Evolutionary conservation across 257 asterid species (phyloP).

Genomic region (Penstemon barbatus): DNA sequence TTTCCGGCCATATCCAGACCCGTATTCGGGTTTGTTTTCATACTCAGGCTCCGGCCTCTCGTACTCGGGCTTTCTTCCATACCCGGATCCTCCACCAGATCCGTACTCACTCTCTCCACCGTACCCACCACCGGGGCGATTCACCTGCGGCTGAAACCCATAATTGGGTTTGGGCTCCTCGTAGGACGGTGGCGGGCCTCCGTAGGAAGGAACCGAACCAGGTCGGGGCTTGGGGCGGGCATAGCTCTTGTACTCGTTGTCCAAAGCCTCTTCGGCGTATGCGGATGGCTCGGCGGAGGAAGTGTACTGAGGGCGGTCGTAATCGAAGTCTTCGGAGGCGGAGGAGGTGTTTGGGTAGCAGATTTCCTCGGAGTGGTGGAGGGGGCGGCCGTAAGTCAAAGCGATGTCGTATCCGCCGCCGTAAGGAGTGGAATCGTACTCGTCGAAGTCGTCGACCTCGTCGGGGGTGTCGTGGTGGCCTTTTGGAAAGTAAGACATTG

Average conservation of each 20-base stretch:
- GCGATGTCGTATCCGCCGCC: conserved; percentile 84
- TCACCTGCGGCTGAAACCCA: conserved; percentile 48
- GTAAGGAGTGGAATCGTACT: conserved; percentile 84
- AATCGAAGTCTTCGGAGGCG: conserved; percentile 57
- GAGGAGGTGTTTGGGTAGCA: conserved; percentile 67
- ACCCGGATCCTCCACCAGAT: conserved; percentile 33
- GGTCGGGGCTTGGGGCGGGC: conserved; percentile 71
- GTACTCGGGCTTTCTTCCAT: conserved; percentile 23
- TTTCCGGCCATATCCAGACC: conserved; percentile 38
- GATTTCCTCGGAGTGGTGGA: conserved; percentile 71
- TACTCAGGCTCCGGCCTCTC: too few relatives aligned
- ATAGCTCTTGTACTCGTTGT: conserved; percentile 78
- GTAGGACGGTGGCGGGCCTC: conserved; percentile 29
- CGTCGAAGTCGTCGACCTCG: conserved; percentile 72
- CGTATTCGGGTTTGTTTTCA: conserved; percentile 20
- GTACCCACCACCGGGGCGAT: conserved; percentile 43
- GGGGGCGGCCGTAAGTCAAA: conserved; percentile 72
- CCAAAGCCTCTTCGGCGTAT: conserved; percentile 62
- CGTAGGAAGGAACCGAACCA: conserved; percentile 31
- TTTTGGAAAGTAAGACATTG: conserved; percentile 78
- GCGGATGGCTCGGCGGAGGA: conserved; percentile 79
- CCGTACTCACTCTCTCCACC: conserved; percentile 30
- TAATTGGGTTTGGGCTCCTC: conserved; percentile 41
- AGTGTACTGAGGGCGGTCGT: conserved; percentile 74
- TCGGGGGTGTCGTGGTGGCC: conserved; percentile 61